These are phyloP conservation scores for Isoetes engelmannii DNA, from an alignment of 83 land plant species.

Conservation along the genomic window DNA sequence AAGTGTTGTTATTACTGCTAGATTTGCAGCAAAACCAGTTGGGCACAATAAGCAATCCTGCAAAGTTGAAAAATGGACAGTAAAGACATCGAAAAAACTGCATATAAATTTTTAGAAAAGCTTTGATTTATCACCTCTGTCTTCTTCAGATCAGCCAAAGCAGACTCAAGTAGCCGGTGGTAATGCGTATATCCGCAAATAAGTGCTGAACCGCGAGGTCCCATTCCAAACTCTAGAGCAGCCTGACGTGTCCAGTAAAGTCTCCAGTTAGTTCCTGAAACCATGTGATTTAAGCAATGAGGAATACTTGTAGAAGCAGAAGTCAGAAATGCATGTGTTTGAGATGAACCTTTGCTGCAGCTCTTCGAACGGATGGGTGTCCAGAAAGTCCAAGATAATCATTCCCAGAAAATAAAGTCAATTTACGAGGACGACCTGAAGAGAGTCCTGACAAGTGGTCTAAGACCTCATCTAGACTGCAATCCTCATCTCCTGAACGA, in stretches of 20 bases:
- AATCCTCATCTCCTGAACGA: constrained; percentile 31
- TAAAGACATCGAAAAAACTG: neutral
- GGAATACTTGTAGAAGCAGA: neutral
- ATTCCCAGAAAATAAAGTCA: constrained; percentile 87
- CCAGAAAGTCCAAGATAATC: constrained; percentile 89
- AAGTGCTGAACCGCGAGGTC: constrained; percentile 91
- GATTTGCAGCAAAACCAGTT: constrained; percentile 94
- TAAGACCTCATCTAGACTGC: constrained; percentile 16
- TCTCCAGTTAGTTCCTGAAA: too few relatives aligned
- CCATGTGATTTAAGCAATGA: too few relatives aligned
- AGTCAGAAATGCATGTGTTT: neutral
- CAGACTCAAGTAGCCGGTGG: constrained; percentile 68
- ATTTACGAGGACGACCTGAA: constrained; percentile 26
- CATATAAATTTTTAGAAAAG: neutral
- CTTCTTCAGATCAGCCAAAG: constrained; percentile 78
- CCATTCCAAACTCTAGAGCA: constrained; percentile 87
- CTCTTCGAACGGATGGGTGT: constrained; percentile 74
- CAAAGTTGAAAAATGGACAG: neutral
- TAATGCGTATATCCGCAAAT: constrained; percentile 87
- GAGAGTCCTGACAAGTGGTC: constrained; percentile 2
- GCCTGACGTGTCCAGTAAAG: constrained; percentile 40
- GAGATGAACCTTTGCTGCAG: constrained; percentile 60
- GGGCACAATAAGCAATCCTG: constrained; percentile 98
- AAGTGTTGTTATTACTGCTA: constrained; percentile 75
- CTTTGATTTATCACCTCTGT: constrained; percentile 57